A percentile compares a stretch with the other conserved stretches of the same genome.
Evolutionary conservation across 2,329 filamentous ascomycete genomes (phyloP).

Genomic region (Diaporthe vaccinii): DNA sequence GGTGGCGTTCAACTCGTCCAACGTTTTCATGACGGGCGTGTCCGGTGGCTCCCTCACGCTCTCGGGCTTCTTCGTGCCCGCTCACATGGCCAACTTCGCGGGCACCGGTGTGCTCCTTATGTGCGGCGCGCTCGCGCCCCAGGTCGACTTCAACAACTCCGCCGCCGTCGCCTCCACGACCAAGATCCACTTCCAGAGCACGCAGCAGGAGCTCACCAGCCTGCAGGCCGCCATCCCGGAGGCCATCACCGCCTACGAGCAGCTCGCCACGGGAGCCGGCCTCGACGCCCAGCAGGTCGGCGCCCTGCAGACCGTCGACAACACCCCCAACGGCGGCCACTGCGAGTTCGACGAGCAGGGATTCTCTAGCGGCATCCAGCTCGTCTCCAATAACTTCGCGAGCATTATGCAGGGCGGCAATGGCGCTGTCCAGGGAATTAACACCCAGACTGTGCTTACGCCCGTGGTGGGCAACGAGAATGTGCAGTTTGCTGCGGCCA

Average conservation of each 20-base stretch:
- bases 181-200: constrained; percentile 70
- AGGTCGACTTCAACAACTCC: constrained; percentile 62
- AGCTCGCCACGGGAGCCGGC: constrained; percentile 59
- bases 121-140: constrained; percentile 67
- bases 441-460: constrained; percentile 62
- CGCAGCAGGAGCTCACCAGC: constrained; percentile 61
- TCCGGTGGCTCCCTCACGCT: constrained; percentile 67
- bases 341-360: constrained; percentile 69
- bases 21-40: constrained; percentile 71
- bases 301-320: constrained; percentile 68
- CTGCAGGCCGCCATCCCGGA: constrained; percentile 65
- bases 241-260: constrained; percentile 65
- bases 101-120: constrained; percentile 67
- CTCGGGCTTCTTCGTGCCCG: constrained; percentile 70
- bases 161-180: constrained; percentile 57
- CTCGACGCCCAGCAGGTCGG: constrained; percentile 60
- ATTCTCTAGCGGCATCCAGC: constrained; percentile 69
- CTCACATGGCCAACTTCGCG: constrained; percentile 64
- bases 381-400: constrained; percentile 66
- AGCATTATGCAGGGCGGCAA: constrained; percentile 67
- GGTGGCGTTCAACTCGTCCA: constrained; percentile 64
- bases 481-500: constrained; percentile 52
- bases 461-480: constrained; percentile 62
- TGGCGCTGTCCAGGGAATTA: constrained; percentile 63
- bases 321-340: constrained; percentile 67